Conservation (phyloP, 805 yeast species). For the Hanseniaspora clermontiae region DNA sequence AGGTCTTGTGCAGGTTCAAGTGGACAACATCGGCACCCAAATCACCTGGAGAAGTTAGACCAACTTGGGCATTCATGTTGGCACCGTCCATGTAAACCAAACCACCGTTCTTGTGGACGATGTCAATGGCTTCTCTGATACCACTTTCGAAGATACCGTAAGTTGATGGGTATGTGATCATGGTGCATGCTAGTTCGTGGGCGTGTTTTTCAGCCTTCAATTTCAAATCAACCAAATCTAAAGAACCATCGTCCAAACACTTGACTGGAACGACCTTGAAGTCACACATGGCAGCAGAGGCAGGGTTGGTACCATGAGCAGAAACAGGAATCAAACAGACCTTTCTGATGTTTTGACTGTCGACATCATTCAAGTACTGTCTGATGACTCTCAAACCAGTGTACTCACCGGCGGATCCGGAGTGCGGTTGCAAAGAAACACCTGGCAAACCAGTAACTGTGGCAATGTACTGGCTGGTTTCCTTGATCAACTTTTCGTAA, state of each 20-base stretch:
- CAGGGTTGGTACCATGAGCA: slow-evolving; percentile 98
- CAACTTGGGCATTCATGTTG: slow-evolving; percentile 98
- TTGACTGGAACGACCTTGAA: slow-evolving; percentile 85
- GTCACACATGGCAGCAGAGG: slow-evolving; percentile 96
- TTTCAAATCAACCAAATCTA: slow-evolving; percentile 65
- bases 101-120: slow-evolving; percentile 77
- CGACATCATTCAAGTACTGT: slow-evolving; percentile 57
- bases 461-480: slow-evolving; percentile 72
- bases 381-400: slow-evolving; percentile 82
- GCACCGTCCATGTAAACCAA: slow-evolving; percentile 98
- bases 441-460: slow-evolving; percentile 89
- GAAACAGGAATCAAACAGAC: slow-evolving; percentile 90
- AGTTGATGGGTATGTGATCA: slow-evolving; percentile 97
- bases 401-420: slow-evolving; percentile 98
- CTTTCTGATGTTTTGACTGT: slow-evolving; percentile 57
- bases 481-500: slow-evolving; percentile 58
- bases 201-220: slow-evolving; percentile 59
- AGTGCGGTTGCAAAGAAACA: slow-evolving; percentile 87
- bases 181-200: slow-evolving; percentile 68
- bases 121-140: slow-evolving; percentile 70
- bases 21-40: slow-evolving; percentile 98
- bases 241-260: slow-evolving; percentile 73
- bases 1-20: slow-evolving; percentile 89
- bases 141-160: slow-evolving; percentile 94
- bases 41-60: slow-evolving; percentile 93